Conservation (phyloP, 2,329 filamentous ascomycete species). For the Blastomyces percursus region DNA sequence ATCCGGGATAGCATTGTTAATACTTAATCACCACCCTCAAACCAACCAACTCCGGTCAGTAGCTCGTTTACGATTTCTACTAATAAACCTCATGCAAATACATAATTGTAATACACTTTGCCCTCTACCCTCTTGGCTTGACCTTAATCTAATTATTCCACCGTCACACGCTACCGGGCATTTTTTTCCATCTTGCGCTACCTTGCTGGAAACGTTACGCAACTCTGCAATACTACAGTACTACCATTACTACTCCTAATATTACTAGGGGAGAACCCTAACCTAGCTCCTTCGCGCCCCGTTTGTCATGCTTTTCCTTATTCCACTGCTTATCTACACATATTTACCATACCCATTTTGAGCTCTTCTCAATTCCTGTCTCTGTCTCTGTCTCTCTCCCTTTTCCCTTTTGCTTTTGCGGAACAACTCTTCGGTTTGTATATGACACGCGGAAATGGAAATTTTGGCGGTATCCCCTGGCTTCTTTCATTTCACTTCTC, state of each 20-base stretch:
- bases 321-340: not conserved
- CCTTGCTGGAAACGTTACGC: not conserved
- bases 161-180: not conserved
- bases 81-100: not conserved
- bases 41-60: not conserved
- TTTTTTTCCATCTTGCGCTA: not conserved
- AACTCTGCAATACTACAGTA: not conserved
- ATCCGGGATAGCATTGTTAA: not conserved
- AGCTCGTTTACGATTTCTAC: constrained; percentile 1
- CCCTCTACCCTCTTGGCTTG: not conserved
- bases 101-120: constrained; percentile 3
- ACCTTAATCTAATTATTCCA: not conserved
- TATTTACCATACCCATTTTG: not conserved
- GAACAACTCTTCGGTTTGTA: not conserved
- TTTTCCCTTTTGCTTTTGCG: not conserved
- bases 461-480: not conserved
- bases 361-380: not conserved
- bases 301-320: not conserved
- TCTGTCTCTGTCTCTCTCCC: not conserved
- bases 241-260: not conserved
- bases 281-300: not conserved
- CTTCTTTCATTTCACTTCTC: not conserved
- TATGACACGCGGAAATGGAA: constrained; percentile 2
- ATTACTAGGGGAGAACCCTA: not conserved
- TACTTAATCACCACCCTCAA: not conserved